Evolutionary conservation across 371 early-diverging fungal genomes (phyloP).

Genomic region (Mortierella sp.): DNA sequence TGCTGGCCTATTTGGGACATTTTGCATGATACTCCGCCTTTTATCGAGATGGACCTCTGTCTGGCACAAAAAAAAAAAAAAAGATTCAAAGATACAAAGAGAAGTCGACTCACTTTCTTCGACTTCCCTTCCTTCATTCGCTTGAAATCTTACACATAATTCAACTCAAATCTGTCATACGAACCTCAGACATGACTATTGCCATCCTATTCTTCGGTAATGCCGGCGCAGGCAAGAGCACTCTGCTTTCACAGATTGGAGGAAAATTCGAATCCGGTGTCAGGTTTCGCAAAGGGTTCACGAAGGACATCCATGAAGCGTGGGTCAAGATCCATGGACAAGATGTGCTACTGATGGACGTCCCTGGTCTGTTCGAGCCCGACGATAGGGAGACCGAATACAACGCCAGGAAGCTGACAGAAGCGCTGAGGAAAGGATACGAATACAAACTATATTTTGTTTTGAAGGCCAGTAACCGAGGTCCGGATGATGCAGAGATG

Average conservation of each 20-base stretch:
- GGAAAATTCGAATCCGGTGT: conserved; percentile 15
- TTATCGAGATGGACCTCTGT: too few species aligned
- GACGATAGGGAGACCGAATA: not conserved
- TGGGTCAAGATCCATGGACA: not conserved
- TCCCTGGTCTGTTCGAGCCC: conserved; percentile 14
- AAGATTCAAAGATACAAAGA: too few species aligned
- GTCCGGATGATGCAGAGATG: not conserved
- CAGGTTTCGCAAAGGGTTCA: not conserved
- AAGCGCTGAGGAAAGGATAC: conserved; percentile 4
- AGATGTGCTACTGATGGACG: not conserved
- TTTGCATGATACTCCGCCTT: too few species aligned
- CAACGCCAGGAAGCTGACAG: not conserved
- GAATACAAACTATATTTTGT: conserved; percentile 7
- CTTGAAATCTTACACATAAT: too few species aligned
- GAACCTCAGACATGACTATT: not conserved
- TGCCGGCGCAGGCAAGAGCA: conserved; percentile 15
- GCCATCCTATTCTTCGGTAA: conserved; percentile 22
- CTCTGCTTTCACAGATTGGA: conserved; percentile 10
- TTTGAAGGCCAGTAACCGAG: not conserved
- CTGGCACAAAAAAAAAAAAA: too few species aligned
- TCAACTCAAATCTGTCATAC: too few species aligned
- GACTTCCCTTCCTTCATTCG: too few species aligned
- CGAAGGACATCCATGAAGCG: not conserved
- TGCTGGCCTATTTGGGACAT: too few species aligned
- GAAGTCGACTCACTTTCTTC: too few species aligned